Evolutionary conservation across 2,329 filamentous ascomycete genomes (phyloP).

Genomic region (Hymenoscyphus infarciens): DNA sequence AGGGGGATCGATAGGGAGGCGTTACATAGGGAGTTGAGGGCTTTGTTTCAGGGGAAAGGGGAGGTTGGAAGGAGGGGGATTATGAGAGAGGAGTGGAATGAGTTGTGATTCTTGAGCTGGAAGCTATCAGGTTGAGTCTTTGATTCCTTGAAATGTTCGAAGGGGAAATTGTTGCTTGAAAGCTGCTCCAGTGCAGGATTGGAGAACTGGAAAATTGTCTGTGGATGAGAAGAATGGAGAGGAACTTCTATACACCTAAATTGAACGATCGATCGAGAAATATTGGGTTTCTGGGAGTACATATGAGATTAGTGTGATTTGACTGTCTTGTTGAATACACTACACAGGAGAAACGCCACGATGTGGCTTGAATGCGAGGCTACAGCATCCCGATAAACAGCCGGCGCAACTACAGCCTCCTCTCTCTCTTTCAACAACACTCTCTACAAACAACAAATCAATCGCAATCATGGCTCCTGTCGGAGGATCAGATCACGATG

Average conservation of each 20-base stretch:
- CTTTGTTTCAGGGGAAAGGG: slow-evolving; percentile 25
- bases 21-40: slow-evolving; percentile 25
- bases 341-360: no score
- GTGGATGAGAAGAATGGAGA: background rate
- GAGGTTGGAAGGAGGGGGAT: background rate
- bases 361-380: no score
- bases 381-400: background rate
- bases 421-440: background rate
- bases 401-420: slow-evolving; percentile 7
- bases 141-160: background rate
- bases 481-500: slow-evolving; percentile 35
- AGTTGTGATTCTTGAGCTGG: background rate
- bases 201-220: background rate
- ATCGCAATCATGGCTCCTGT: slow-evolving; percentile 37
- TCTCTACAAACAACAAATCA: background rate
- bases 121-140: background rate
- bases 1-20: slow-evolving; percentile 18
- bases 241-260: background rate
- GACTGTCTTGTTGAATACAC: no score
- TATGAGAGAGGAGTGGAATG: background rate
- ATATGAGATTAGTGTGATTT: no score
- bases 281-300: no score
- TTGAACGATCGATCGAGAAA: background rate
- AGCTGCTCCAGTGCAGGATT: background rate
- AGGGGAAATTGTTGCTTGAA: background rate